Evolutionary conservation across 2,329 filamentous ascomycete species (phyloP).

Genomic region (Venturia oleaginea): DNA sequence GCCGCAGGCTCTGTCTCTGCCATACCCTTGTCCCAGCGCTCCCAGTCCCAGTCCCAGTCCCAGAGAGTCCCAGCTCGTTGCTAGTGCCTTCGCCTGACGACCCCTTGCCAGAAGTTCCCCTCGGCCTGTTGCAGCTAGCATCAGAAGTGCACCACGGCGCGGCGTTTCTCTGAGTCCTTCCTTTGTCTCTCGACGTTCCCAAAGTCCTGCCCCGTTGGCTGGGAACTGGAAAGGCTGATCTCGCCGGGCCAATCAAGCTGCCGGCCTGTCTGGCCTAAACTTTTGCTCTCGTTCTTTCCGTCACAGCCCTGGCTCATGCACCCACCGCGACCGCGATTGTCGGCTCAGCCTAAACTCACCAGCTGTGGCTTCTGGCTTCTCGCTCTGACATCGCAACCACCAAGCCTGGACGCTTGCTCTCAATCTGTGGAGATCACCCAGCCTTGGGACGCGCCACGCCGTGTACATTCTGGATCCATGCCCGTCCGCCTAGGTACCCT

Average conservation of each 20-base stretch:
- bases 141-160: neutral
- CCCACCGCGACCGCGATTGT: neutral
- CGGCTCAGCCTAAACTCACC: neutral
- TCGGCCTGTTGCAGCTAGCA: slow-evolving; percentile 6
- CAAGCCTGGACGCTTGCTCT: slow-evolving; percentile 4
- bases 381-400: slow-evolving; percentile 4
- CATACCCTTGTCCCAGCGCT: neutral
- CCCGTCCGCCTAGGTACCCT: neutral
- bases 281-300: neutral
- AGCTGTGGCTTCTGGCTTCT: neutral
- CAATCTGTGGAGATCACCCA: slow-evolving; percentile 7
- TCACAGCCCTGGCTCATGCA: slow-evolving; percentile 3
- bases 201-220: neutral
- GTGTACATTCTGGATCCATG: slow-evolving; percentile 5
- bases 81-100: neutral
- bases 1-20: slow-evolving; percentile 2
- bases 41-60: neutral
- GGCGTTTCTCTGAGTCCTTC: neutral
- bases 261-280: neutral
- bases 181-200: slow-evolving; percentile 5
- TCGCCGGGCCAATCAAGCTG: neutral
- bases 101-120: slow-evolving; percentile 4
- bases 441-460: slow-evolving; percentile 1
- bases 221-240: neutral
- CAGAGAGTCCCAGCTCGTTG: neutral